Base-by-base conservation (phyloP, 2,329 filamentous ascomycete species). In the Plectosphaerella plurivora region DNA sequence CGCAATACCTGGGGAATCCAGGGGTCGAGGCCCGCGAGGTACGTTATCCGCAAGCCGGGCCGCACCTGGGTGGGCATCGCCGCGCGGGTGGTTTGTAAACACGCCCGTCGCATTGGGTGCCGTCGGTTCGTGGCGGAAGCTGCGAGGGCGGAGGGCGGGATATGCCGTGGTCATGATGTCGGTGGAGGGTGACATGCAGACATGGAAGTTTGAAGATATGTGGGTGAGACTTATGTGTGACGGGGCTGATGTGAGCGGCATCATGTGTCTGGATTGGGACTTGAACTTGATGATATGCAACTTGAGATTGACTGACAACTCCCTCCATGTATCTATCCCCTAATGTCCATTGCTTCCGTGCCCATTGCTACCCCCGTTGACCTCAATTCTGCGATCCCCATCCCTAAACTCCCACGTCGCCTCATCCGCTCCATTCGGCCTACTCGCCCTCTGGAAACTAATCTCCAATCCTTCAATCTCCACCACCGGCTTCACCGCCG, bases 381-480 rank as follows among this genome's bases (percentile, higher is more conserved):
- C 6, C 44, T 46, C 44, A 3, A 39, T 53, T 44, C 57, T 57
- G 36, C 58, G 51, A 37, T 73, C 69, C 51, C 67, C 63, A 47
- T 71, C 68, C 15, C 74, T 77, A 24, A 77, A 74, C 51, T 82
- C 75, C 66, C 83, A 86, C 39, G 72, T 73, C 15, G 82, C 77
- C 59, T 74, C 72, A 24, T 86, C 84, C 51, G 78, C 76, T 11
- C 82, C 83, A 50, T 81, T 82, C 18, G 72, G 74, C 45, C 71
- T 66, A 42, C 73, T 71, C 3, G 71, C 67, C 51, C 73, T 61
- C 60, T 65, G 64, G 59, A 77, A 74, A n/a, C 74, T 68, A 25
- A 79, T 64, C 15, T 68, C 64, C 18, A 79, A 54, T 3, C 76
- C 67, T 15, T 68, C 64, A 24, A 79, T 66, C 45, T 74, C 67